A percentile compares a stretch with the other conserved stretches of the same genome.
Evolutionary conservation across 108 stramenopile species (phyloP).

Genomic region (Nannochloropsis granulata): DNA sequence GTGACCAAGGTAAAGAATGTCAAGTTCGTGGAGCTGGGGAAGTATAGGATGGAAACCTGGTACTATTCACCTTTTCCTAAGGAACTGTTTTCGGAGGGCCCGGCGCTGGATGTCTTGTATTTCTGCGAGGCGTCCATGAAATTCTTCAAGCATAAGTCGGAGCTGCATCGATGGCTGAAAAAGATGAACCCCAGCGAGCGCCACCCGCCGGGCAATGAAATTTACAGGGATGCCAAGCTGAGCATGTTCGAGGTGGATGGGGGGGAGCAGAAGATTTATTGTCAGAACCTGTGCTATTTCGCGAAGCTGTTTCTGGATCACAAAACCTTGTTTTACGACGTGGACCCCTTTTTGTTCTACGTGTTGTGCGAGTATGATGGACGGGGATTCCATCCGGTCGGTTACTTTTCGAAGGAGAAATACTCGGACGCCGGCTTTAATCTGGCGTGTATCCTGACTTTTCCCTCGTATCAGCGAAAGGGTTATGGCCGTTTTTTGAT

Average conservation of each 20-base stretch:
- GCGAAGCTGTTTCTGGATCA: constrained; percentile 99
- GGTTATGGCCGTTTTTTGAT: constrained; percentile 98
- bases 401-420: constrained; percentile 98
- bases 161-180: constrained; percentile 67
- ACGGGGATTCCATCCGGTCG: constrained; percentile 67
- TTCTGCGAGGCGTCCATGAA: constrained; percentile 66
- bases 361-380: constrained; percentile 76
- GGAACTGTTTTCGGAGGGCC: constrained; percentile 44
- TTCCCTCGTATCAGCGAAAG: constrained; percentile 94
- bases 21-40: constrained; percentile 66
- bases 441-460: constrained; percentile 95
- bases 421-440: constrained; percentile 97
- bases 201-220: constrained; percentile 89
- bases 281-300: constrained; percentile 93
- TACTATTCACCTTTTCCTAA: constrained; percentile 96
- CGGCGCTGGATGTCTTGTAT: constrained; percentile 45
- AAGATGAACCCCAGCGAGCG: background rate
- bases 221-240: constrained; percentile 6
- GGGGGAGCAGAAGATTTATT: constrained; percentile 62
- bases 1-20: constrained; percentile 99
- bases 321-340: constrained; percentile 98
- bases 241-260: constrained; percentile 97
- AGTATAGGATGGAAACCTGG: constrained; percentile 79
- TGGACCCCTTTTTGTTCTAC: constrained; percentile 97
- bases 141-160: constrained; percentile 71